Evolutionary conservation across 805 yeast species (phyloP), one percentile per base, ranked within the genome.

Genomic region (Pichia cephalocereana): DNA sequence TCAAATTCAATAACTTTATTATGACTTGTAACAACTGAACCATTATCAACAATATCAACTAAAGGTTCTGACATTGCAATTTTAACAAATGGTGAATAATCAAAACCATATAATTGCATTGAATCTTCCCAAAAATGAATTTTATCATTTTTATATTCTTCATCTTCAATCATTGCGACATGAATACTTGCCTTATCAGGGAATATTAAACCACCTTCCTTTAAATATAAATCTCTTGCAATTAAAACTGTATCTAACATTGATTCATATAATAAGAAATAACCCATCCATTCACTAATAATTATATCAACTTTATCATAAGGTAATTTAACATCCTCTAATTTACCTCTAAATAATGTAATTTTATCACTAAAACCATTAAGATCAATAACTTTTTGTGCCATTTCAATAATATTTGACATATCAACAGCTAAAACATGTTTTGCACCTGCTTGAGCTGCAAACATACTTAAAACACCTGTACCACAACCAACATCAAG

Each of bases 401-500:
- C 99, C 89, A 88, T 89, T 54, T 83, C 95, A 58, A 95, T 93
- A 65, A 93, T 93, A 64, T 86, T 86, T 26, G 96, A 88, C 90
- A 90, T 89, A 69, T 93, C 99, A 47, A 93, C 97, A 44, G 96
- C 96, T 66, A 89, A 84, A 46, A 93, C 99, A 63, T 89, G 97
- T 66, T 89, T 88, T 54, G 99, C 99, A 55, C 99, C 99, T n/a
- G 97, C 95, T 63, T 83, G 83, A 45, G 91, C 96, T 17, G 98
- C 98, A 74, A 93, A 93, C 96, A 93, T 87, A 27, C 97, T 90
- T 53, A 93, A 71, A 56, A 93, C 89, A 57, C 99, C 99, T 19
- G 99, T 93, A 57, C 99, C 99, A 68, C 99, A 95, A 44, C 99
- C 99, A 49, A 93, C 99, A 69, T 93, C 99, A 49, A 93, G 73